A percentile compares a stretch with the other conserved stretches of the same genome.
phyloP scores from a whole-genome alignment of 148 eudicot species.

The Chenopodium berlandieri region DNA sequence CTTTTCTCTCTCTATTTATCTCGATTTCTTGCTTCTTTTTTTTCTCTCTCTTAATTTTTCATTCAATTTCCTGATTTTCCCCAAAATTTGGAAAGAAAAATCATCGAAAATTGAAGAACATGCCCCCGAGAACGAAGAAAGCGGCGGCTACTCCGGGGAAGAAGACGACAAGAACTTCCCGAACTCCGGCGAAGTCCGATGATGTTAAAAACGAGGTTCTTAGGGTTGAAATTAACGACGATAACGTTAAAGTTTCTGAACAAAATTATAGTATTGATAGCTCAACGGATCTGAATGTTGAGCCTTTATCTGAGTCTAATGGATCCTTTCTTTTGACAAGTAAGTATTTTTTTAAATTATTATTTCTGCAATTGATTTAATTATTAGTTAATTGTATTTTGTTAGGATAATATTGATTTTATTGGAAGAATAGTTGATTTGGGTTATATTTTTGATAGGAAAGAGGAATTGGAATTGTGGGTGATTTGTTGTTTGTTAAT shows the following conservation, averaged over 20 bases:
- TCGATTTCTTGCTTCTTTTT: neutral
- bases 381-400: neutral
- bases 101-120: slow-evolving; percentile 8
- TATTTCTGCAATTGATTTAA: neutral
- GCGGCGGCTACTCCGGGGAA: slow-evolving; percentile 45
- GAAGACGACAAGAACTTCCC: slow-evolving; percentile 39
- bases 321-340: slow-evolving; percentile 31
- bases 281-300: slow-evolving; percentile 33
- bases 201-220: slow-evolving; percentile 22
- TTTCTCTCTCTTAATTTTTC: neutral
- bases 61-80: neutral
- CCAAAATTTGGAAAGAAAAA: neutral
- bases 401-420: neutral
- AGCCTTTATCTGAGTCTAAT: slow-evolving; percentile 14
- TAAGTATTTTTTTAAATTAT: slow-evolving; percentile 17
- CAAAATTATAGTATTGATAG: neutral
- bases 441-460: neutral
- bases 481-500: neutral
- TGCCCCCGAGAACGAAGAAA: slow-evolving; percentile 67
- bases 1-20: neutral
- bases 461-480: neutral
- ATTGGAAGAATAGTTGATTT: neutral
- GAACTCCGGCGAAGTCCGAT: slow-evolving; percentile 24
- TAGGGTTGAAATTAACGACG: slow-evolving; percentile 18
- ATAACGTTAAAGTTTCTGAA: neutral